A percentile compares a stretch with the other conserved stretches of the same genome.
These are phyloP conservation scores for Strigomonas culicis DNA, from an alignment of 208 protist genomes.

Conservation along the genomic window DNA sequence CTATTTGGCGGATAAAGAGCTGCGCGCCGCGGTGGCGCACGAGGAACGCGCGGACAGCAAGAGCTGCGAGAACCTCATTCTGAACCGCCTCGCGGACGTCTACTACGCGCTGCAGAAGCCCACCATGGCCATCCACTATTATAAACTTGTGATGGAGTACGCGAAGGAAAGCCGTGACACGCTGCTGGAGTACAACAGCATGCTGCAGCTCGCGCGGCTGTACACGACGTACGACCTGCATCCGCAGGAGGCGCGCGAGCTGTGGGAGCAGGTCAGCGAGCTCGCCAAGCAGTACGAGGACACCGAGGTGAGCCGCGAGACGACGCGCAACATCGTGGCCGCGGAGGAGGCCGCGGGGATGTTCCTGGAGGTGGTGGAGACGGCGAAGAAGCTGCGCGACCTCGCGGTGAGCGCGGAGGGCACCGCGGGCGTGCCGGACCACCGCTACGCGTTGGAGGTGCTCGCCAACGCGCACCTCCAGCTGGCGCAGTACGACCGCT, in stretches of 20 bases:
- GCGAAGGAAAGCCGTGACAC: conserved; percentile 56
- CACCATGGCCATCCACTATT: conserved; percentile 71
- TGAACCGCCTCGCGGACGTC: conserved; percentile 74
- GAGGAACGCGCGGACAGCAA: conserved; percentile 52
- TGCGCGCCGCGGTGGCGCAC: conserved; percentile 41
- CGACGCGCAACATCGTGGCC: conserved; percentile 80
- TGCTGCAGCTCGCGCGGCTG: conserved; percentile 71
- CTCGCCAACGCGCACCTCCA: conserved; percentile 79
- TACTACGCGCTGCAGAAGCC: conserved; percentile 70
- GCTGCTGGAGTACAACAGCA: conserved; percentile 74
- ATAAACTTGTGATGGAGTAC: conserved; percentile 69
- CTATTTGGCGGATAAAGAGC: conserved; percentile 23
- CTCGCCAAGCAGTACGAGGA: conserved; percentile 83
- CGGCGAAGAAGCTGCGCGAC: conserved; percentile 65
- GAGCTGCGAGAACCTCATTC: conserved; percentile 53
- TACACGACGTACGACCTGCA: conserved; percentile 46
- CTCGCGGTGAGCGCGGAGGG: conserved; percentile 62
- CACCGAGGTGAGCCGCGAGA: conserved; percentile 76
- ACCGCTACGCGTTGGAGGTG: conserved; percentile 72
- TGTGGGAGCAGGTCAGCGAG: conserved; percentile 76
- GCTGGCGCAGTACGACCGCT: conserved; percentile 77
- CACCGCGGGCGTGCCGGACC: conserved; percentile 59
- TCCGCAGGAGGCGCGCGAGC: conserved; percentile 45
- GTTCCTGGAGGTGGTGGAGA: conserved; percentile 62
- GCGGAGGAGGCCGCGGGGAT: conserved; percentile 59